Percentiles rank a stretch among this genome's conserved stretches.
Conservation (phyloP, 163 green algal genomes). For the Scenedesmus sp. region DNA sequence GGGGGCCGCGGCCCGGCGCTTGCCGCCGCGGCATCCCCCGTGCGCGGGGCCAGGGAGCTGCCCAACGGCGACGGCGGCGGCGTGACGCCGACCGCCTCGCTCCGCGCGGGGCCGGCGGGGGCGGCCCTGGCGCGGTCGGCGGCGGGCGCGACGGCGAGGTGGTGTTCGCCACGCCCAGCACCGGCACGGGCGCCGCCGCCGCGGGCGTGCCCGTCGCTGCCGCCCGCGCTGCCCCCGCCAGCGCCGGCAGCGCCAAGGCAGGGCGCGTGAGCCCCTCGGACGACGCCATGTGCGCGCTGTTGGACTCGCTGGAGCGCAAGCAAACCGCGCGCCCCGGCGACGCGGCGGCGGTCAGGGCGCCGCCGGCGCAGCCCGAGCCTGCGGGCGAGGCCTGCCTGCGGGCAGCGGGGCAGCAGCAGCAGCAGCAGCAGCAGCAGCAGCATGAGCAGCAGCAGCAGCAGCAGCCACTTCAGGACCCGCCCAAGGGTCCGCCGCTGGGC, state of each 20-base stretch:
- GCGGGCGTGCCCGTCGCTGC: slow-evolving; percentile 1
- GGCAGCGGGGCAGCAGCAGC: neutral
- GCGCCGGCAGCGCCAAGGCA: neutral
- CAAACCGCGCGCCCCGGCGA: slow-evolving; percentile 1
- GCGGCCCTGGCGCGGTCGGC: neutral
- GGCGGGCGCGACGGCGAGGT: neutral
- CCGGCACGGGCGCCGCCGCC: neutral
- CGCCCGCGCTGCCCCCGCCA: neutral
- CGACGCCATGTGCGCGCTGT: slow-evolving; percentile 22
- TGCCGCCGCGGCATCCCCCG: slow-evolving; percentile 3
- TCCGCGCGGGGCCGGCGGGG: neutral
- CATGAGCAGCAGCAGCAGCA: neutral
- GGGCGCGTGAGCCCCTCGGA: slow-evolving; percentile 20
- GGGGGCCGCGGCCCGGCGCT: neutral
- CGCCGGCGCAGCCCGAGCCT: too few relatives aligned
- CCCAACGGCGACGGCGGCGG: neutral
- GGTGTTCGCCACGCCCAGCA: neutral
- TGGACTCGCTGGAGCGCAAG: slow-evolving; percentile 35
- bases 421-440: neutral
- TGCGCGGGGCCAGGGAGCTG: neutral
- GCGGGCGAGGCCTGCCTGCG: too few relatives aligned
- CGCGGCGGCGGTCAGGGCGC: too few relatives aligned
- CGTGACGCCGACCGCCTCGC: neutral
- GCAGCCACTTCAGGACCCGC: neutral
- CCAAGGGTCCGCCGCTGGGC: neutral